These are phyloP conservation scores for Pezicula neosporulosa DNA, from an alignment of 2,329 filamentous ascomycete genomes.

Conservation along the genomic window DNA sequence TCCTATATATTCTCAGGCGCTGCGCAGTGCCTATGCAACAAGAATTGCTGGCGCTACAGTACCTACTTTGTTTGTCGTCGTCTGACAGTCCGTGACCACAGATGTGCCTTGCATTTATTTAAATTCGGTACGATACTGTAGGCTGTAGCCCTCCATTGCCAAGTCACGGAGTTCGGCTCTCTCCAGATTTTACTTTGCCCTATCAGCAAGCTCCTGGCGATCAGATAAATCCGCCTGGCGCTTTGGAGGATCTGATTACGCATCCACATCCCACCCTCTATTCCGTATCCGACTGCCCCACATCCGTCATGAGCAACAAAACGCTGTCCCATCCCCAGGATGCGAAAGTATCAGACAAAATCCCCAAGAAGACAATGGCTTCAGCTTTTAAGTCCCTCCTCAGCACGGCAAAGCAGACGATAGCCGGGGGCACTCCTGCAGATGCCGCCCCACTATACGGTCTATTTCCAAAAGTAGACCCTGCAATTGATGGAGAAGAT, in stretches of 20 bases:
- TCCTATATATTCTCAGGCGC: too few relatives aligned
- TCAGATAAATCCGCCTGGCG: neutral
- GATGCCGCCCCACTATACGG: slow-evolving; percentile 16
- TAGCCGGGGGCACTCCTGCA: slow-evolving; percentile 19
- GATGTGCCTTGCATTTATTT: too few relatives aligned
- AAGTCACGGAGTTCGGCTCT: too few relatives aligned
- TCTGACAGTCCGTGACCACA: too few relatives aligned
- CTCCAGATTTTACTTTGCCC: neutral
- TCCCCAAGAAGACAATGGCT: slow-evolving; percentile 14
- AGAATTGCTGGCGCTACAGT: too few relatives aligned
- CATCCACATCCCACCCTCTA: neutral
- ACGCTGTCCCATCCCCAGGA: neutral
- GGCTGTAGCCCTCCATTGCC: too few relatives aligned
- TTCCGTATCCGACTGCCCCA: neutral
- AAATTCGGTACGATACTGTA: too few relatives aligned
- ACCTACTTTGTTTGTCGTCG: too few relatives aligned
- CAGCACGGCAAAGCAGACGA: slow-evolving; percentile 18
- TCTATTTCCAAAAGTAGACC: slow-evolving; percentile 73
- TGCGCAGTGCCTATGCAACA: too few relatives aligned
- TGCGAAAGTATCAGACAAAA: neutral
- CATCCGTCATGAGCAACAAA: slow-evolving; percentile 6
- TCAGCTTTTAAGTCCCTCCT: slow-evolving; percentile 23
- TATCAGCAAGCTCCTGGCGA: neutral
- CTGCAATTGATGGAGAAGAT: slow-evolving; percentile 80
- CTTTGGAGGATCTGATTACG: neutral